Percentiles rank a stretch among this genome's conserved stretches.
Evolutionary conservation across 2,329 filamentous ascomycete species (phyloP).

Genomic region (Fusarium avenaceum): DNA sequence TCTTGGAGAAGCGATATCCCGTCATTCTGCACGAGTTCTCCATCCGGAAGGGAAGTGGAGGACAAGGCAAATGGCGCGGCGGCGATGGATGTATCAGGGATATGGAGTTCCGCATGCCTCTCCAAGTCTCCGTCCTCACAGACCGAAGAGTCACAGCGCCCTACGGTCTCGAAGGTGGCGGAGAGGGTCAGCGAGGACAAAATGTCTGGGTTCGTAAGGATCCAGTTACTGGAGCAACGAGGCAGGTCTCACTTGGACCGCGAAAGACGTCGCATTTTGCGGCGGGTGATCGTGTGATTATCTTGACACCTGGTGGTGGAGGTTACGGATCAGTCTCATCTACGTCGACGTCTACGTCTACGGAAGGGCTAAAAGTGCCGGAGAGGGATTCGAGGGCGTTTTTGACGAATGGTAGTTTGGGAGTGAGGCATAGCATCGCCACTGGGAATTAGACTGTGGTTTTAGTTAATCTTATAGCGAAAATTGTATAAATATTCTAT

Average conservation of each 20-base stretch:
- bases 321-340: conserved; percentile 35
- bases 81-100: conserved; percentile 83
- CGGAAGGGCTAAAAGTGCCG: conserved; percentile 4
- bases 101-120: conserved; percentile 83
- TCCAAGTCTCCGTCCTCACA: conserved; percentile 83
- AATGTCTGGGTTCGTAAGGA: conserved; percentile 74
- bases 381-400: conserved; percentile 29
- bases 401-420: conserved; percentile 40
- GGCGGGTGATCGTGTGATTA: conserved; percentile 45
- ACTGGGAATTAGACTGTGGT: conserved; percentile 28
- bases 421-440: conserved; percentile 39
- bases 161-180: conserved; percentile 80
- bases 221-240: conserved; percentile 49
- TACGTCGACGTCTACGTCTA: not conserved
- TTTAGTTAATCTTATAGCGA: not conserved
- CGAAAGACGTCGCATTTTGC: conserved; percentile 43
- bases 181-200: conserved; percentile 74
- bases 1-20: conserved; percentile 54
- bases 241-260: conserved; percentile 48
- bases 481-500: not conserved
- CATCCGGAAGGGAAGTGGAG: conserved; percentile 59
- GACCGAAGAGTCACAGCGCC: conserved; percentile 82
- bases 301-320: conserved; percentile 48
- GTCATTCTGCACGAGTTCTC: conserved; percentile 52
- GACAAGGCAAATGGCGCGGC: conserved; percentile 75